Evolutionary conservation across 768 basidiomycete genomes (phyloP), one percentile per base, ranked within the genome.

Genomic region (Chiua virens): DNA sequence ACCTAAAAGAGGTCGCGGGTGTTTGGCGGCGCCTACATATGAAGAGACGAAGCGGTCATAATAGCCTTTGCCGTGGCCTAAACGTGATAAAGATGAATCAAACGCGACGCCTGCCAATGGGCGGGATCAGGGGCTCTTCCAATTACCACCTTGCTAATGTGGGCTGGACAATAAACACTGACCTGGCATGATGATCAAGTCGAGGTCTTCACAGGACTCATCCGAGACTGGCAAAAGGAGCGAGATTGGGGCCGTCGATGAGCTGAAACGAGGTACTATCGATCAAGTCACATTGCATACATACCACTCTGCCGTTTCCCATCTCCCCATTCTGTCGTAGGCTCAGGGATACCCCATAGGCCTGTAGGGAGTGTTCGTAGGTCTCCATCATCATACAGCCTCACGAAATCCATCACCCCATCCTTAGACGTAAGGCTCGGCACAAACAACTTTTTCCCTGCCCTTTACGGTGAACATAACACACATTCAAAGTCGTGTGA

Each of bases 11-110:
- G 89, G 85, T 49, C 70, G 74, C 21, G 70, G 69, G 52, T 71
- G 70, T 22, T 73, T 71, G 47, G 69, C 71, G 14, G 71, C 60
- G 36, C 39, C 52, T 27, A 73, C 64, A 52, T 89, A 89, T 1
- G 74, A 65, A 3, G 81, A 68, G 32, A 92, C 72, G 68, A 88
- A 92, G 14, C 77, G 74, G 69, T 92, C 89, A 58, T 92, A 92
- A 69, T 87, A 90, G 7, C 89, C 89, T 66, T 87, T 92, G 21
- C 89, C 89, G 56, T 90, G 87, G 10, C 89, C 89, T 25, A 92
- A 76, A 27, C 89, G 82, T 42, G 82, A 82, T 47, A 85, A 64
- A 15, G 78, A 77, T 37, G 71, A 74, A 69, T 91, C 89, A 57
- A 91, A 92, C 10, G 85, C 89, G 42, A 92, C 78, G 38, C 86